Percentiles rank a stretch among this genome's conserved stretches.
These are phyloP conservation scores for Wolfiporia cocos DNA, from an alignment of 1,284 basidiomycete species.

Conservation along the genomic window DNA sequence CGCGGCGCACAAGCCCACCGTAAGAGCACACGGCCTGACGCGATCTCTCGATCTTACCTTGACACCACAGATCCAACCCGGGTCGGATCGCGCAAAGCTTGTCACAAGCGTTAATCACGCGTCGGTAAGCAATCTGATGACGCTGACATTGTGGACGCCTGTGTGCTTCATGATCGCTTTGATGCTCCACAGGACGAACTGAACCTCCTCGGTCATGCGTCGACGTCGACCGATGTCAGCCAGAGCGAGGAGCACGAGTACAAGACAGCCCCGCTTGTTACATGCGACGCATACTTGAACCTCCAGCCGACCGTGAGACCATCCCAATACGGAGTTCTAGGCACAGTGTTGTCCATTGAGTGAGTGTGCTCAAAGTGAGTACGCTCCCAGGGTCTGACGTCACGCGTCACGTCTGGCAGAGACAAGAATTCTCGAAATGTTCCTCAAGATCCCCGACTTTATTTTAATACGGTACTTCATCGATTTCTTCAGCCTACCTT, in stretches of 20 bases:
- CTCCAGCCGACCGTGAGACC: constrained; percentile 25
- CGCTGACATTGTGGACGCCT: no score
- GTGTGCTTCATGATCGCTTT: no score
- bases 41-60: no score
- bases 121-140: no score
- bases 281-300: constrained; percentile 41
- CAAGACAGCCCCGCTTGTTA: constrained; percentile 49
- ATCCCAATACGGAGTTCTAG: constrained; percentile 54
- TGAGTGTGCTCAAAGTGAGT: constrained; percentile 27
- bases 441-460: constrained; percentile 41
- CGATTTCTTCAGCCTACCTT: no score
- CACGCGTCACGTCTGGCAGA: constrained; percentile 27
- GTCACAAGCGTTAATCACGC: no score
- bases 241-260: constrained; percentile 32
- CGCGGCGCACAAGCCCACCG: no score
- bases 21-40: no score
- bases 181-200: constrained; percentile 38
- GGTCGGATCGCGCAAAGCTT: no score
- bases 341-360: constrained; percentile 40
- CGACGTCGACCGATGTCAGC: constrained; percentile 11
- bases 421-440: constrained; percentile 21
- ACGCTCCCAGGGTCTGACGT: no score
- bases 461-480: constrained; percentile 49
- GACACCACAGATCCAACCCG: no score
- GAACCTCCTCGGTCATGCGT: constrained; percentile 31